Base-by-base conservation (phyloP, 495 filamentous ascomycete genomes). In the Corynascus novoguineensis region DNA sequence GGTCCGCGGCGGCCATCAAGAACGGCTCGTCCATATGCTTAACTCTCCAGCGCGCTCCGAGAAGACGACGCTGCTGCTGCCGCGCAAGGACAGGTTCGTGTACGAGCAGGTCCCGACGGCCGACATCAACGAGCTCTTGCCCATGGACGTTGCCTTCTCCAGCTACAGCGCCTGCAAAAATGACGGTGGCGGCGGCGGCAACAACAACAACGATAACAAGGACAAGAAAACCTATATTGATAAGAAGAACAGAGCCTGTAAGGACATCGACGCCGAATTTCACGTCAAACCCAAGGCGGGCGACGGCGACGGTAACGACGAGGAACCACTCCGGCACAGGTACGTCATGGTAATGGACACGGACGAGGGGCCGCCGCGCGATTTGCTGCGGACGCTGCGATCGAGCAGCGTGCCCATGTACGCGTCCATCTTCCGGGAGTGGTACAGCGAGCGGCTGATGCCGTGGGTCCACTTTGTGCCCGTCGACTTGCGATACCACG, bases 401-500 rank as follows among this genome's bases (percentile, higher is more conserved):
- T 84, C 81, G n/a, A 69, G 69, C 57, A 81, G 76, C 42, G 70
- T 89, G 1, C 85, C 86, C 0, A 81, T 93, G 60, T 77, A 83
- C 32, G 77, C 83, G 0, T 75, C 76, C 0, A 72, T 91, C 4
- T 90, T 91, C 68, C 75, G 81, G 4, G 81, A 88, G 59, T 93
- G 89, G 89, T 90, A 82, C 65, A 84, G 86, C 50, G 79, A 82
- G 22, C 79, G 89, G 0, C 64, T 93, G 15, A 74, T 76, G 51
- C 79, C 88, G 6, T 93, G 88, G 88, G 70, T 81, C 21, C 88
- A 93, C 68, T 93, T 89, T 50, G 84, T 91, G 0, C 89, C 89
- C 0, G 55, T 90, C 4, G 89, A 92, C 63, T 56, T 86, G 5
- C 78, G 89, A 5, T 79, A 81, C 17, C 84, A 87, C 53, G 84